phyloP scores from a whole-genome alignment of 208 protist species.

The Crithidia brevicula region DNA sequence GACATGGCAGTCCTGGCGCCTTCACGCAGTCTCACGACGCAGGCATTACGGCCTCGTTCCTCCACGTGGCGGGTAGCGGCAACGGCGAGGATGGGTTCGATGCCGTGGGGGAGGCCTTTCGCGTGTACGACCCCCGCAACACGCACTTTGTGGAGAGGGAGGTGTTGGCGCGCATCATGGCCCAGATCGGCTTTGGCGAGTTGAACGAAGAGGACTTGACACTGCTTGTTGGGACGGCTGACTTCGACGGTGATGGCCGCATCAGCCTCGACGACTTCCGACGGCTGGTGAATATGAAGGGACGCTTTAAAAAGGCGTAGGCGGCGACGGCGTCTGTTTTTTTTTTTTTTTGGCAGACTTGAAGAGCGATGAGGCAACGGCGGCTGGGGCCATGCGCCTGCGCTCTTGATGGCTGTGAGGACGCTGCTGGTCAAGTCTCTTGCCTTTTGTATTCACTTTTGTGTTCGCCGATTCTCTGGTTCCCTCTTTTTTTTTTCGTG shows the following conservation, averaged over 20 bases:
- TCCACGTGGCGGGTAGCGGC: too few relatives aligned
- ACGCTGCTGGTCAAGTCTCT: too few relatives aligned
- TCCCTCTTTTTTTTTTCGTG: constrained; percentile 12
- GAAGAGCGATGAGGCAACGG: too few relatives aligned
- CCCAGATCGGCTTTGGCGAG: constrained; percentile 84
- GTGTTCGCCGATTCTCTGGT: too few relatives aligned
- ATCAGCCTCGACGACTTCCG: constrained; percentile 93
- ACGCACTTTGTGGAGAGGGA: constrained; percentile 84
- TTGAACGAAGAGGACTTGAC: constrained; percentile 85
- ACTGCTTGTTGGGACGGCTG: constrained; percentile 90
- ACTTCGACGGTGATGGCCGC: constrained; percentile 93
- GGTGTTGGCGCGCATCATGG: constrained; percentile 85
- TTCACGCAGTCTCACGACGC: constrained; percentile 1
- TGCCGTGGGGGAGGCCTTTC: constrained; percentile 86
- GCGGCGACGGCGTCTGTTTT: constrained; percentile 2
- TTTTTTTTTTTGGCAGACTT: constrained; percentile 9
- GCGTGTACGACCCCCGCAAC: constrained; percentile 91
- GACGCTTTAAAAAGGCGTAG: constrained; percentile 40
- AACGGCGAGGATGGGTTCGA: constrained; percentile 52
- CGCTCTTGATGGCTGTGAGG: too few relatives aligned
- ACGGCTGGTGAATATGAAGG: constrained; percentile 81
- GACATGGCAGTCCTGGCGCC: constrained; percentile 5
- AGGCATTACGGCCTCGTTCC: not conserved
- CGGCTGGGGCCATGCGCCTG: too few relatives aligned
- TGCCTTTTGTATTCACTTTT: too few relatives aligned